These are phyloP conservation scores for Kappamyces sp. DNA, from an alignment of 192 early-diverging fungal species.

Conservation along the genomic window DNA sequence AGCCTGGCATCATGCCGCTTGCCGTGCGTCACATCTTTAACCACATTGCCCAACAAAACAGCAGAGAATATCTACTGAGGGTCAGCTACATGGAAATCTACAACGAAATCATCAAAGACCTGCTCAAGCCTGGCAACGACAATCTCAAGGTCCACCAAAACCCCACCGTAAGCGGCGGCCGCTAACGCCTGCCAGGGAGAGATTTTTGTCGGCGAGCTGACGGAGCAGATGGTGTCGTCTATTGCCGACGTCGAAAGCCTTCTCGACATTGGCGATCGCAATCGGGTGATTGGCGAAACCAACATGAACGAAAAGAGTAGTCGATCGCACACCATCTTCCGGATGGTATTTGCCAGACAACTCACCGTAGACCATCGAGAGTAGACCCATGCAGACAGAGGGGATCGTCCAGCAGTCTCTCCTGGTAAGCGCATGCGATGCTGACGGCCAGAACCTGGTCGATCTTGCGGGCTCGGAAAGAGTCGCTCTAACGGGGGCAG, in stretches of 20 bases:
- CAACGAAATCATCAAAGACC: constrained; percentile 68
- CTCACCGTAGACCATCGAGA: background rate
- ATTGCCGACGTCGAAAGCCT: constrained; percentile 37
- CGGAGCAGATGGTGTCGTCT: constrained; percentile 43
- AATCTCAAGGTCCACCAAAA: constrained; percentile 87
- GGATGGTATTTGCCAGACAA: constrained; percentile 55
- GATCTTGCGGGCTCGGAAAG: constrained; percentile 97
- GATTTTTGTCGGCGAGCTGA: constrained; percentile 45
- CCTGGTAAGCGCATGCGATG: constrained; percentile 20
- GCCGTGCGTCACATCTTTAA: constrained; percentile 63
- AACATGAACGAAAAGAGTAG: constrained; percentile 89
- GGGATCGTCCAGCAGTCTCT: background rate
- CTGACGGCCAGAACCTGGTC: constrained; percentile 67
- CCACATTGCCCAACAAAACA: constrained; percentile 46
- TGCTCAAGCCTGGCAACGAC: constrained; percentile 73
- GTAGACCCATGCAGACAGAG: background rate
- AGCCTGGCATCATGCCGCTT: constrained; percentile 64
- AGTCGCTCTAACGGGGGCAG: constrained; percentile 59
- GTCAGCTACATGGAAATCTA: constrained; percentile 98
- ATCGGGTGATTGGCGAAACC: constrained; percentile 85
- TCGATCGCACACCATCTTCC: constrained; percentile 94
- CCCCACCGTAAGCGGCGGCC: constrained; percentile 27
- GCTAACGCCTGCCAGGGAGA: constrained; percentile 22
- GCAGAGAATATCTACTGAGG: constrained; percentile 81
- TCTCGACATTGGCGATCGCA: constrained; percentile 40